A percentile compares a stretch with the other conserved stretches of the same genome.
phyloP scores from a whole-genome alignment of 495 filamentous ascomycete species.

The Penicillium paradoxum region DNA sequence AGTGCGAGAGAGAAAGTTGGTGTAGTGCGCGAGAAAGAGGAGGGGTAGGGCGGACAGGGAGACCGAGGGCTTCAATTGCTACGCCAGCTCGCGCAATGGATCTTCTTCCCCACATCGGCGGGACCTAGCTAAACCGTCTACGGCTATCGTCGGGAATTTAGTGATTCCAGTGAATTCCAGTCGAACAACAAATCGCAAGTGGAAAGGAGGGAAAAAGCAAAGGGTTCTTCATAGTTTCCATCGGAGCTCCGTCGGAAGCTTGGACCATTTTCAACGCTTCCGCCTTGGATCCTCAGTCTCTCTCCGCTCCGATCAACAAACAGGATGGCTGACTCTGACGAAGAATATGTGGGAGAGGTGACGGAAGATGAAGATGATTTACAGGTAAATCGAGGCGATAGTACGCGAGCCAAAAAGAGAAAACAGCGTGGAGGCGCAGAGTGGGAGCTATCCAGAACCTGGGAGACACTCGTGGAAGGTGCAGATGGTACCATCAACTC shows the following conservation, averaged over 20 bases:
- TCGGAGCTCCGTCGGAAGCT: slow-evolving; percentile 39
- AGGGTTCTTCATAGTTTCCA: slow-evolving; percentile 8
- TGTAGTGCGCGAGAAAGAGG: slow-evolving; percentile 20
- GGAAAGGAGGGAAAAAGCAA: background rate
- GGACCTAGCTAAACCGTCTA: slow-evolving; percentile 11
- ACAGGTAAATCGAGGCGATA: slow-evolving; percentile 43
- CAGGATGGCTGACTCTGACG: slow-evolving; percentile 58
- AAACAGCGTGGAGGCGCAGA: slow-evolving; percentile 55
- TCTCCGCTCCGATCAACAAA: background rate
- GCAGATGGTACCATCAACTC: slow-evolving; percentile 70
- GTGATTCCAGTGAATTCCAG: background rate
- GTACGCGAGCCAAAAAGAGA: slow-evolving; percentile 37
- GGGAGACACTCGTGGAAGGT: slow-evolving; percentile 65
- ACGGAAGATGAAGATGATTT: slow-evolving; percentile 83
- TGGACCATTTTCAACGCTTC: slow-evolving; percentile 65
- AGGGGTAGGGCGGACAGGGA: slow-evolving; percentile 28
- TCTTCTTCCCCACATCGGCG: slow-evolving; percentile 40
- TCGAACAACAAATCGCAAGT: background rate
- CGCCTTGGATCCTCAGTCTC: slow-evolving; percentile 14
- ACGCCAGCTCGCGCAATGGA: slow-evolving; percentile 30
- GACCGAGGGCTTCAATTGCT: slow-evolving; percentile 18
- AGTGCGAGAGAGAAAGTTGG: slow-evolving; percentile 26
- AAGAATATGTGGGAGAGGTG: slow-evolving; percentile 71
- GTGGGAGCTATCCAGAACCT: slow-evolving; percentile 53
- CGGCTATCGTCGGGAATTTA: slow-evolving; percentile 25